Percentiles rank a stretch among this genome's conserved stretches.
Conservation (phyloP, 2,329 filamentous ascomycete species). For the Fusarium luffae region DNA sequence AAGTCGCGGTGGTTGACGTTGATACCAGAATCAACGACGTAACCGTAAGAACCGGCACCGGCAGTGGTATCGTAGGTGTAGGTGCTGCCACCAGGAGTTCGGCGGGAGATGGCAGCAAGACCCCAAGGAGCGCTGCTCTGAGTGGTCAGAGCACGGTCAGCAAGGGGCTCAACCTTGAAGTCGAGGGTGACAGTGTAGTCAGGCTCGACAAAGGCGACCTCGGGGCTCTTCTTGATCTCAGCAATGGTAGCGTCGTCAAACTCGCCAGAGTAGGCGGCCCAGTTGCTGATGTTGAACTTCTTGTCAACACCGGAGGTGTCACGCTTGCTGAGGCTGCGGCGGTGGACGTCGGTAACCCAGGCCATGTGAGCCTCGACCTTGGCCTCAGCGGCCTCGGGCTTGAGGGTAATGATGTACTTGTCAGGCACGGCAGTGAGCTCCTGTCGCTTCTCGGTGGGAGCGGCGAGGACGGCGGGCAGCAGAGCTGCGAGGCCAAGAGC, state of each 20-base stretch:
- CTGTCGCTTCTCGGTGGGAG: conserved; percentile 34
- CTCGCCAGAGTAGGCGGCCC: conserved; percentile 56
- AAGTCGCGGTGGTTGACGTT: conserved; percentile 63
- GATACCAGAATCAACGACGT: conserved; percentile 72
- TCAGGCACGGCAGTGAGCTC: conserved; percentile 27
- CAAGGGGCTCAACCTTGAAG: conserved; percentile 24
- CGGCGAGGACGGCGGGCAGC: conserved; percentile 49
- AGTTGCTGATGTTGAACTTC: conserved; percentile 45
- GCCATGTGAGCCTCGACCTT: conserved; percentile 60
- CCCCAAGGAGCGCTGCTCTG: conserved; percentile 42
- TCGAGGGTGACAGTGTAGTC: conserved; percentile 39
- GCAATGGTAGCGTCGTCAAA: conserved; percentile 55
- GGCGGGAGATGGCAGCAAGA: conserved; percentile 45
- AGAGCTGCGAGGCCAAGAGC: conserved; percentile 49
- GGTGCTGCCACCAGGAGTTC: conserved; percentile 35
- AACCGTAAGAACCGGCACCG: conserved; percentile 65
- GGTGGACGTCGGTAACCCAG: conserved; percentile 61
- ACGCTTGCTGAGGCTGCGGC: conserved; percentile 63
- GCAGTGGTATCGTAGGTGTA: conserved; percentile 64
- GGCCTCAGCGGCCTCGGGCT: conserved; percentile 57
- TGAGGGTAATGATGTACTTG: conserved; percentile 70
- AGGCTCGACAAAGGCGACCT: conserved; percentile 46
- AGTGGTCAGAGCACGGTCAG: conserved; percentile 41
- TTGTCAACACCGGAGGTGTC: conserved; percentile 51
- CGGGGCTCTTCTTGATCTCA: conserved; percentile 54